Conservation (phyloP, 2,329 filamentous ascomycete species). For the Hortaea werneckii region DNA sequence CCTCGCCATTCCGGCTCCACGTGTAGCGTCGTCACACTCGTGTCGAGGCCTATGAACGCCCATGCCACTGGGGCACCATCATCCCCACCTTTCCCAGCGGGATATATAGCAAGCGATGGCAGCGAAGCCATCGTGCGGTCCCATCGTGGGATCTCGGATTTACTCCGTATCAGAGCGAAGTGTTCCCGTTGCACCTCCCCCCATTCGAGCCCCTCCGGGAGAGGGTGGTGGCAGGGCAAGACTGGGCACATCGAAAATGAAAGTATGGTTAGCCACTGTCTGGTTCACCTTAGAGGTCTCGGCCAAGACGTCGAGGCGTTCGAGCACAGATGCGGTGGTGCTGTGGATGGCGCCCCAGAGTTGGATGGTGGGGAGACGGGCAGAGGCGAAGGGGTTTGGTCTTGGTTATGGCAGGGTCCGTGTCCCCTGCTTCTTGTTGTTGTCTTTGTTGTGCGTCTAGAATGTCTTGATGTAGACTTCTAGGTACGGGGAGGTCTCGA, state of each 20-base stretch:
- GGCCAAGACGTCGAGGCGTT: conserved; percentile 12
- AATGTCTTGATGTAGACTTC: conserved; percentile 8
- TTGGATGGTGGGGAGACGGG: conserved; percentile 10
- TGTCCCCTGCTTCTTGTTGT: no score
- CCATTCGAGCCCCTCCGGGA: conserved; percentile 47
- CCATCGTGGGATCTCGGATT: conserved; percentile 48
- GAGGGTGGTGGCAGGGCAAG: conserved; percentile 1
- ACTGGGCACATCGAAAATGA: conserved; percentile 15
- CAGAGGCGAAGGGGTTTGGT: no score
- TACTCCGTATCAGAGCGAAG: conserved; percentile 43
- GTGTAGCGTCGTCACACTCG: conserved; percentile 51
- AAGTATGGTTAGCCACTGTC: conserved; percentile 16
- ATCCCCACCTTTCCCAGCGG: conserved; percentile 26
- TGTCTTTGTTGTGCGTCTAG: background rate
- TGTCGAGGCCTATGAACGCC: conserved; percentile 54
- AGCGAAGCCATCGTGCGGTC: conserved; percentile 35
- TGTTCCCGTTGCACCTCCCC: conserved; percentile 43
- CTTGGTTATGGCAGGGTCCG: no score
- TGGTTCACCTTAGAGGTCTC: background rate
- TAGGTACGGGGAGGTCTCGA: conserved; percentile 2
- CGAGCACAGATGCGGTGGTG: conserved; percentile 13
- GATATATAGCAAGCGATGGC: conserved; percentile 27
- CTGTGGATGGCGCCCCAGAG: conserved; percentile 24
- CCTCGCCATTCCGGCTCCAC: conserved; percentile 51
- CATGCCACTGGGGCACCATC: conserved; percentile 51